Evolutionary conservation across 441 rosid species (phyloP).

Genomic region (Theobroma grandiflorum): DNA sequence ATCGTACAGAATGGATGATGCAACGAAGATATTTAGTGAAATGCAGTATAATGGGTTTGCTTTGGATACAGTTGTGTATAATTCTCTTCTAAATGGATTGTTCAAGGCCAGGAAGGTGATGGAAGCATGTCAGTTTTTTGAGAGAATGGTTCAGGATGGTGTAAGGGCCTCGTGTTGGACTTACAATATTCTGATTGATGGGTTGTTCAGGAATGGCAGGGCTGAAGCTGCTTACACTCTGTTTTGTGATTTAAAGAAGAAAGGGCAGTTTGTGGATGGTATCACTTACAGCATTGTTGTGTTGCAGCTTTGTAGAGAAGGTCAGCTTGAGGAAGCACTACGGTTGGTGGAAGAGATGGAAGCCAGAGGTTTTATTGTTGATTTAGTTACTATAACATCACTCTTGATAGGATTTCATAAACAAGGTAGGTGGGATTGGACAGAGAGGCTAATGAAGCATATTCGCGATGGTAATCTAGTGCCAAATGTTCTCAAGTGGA

Average conservation of each 20-base stretch:
- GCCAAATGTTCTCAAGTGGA: conserved; percentile 74
- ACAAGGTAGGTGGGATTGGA: conserved; percentile 83
- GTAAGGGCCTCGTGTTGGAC: conserved; percentile 87
- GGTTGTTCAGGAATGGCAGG: conserved; percentile 82
- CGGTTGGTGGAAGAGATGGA: conserved; percentile 85
- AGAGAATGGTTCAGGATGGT: conserved; percentile 87
- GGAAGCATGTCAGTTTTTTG: conserved; percentile 87
- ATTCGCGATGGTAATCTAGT: conserved; percentile 64
- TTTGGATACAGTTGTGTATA: conserved; percentile 66
- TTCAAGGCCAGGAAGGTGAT: conserved; percentile 78
- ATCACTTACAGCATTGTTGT: conserved; percentile 80
- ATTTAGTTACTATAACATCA: conserved; percentile 82
- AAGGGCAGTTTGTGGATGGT: conserved; percentile 92
- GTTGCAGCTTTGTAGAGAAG: conserved; percentile 80
- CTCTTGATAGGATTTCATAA: conserved; percentile 79
- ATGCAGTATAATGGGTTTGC: conserved; percentile 80
- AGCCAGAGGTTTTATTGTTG: conserved; percentile 71
- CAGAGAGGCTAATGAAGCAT: conserved; percentile 77
- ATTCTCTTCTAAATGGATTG: conserved; percentile 77
- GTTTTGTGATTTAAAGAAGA: conserved; percentile 87
- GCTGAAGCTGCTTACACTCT: conserved; percentile 78
- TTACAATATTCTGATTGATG: conserved; percentile 83
- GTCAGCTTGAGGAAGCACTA: conserved; percentile 72
- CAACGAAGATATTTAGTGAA: conserved; percentile 62
- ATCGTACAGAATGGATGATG: conserved; percentile 70